Conservation (phyloP, 169 alveolate species). For the Plasmodium berghei region DNA sequence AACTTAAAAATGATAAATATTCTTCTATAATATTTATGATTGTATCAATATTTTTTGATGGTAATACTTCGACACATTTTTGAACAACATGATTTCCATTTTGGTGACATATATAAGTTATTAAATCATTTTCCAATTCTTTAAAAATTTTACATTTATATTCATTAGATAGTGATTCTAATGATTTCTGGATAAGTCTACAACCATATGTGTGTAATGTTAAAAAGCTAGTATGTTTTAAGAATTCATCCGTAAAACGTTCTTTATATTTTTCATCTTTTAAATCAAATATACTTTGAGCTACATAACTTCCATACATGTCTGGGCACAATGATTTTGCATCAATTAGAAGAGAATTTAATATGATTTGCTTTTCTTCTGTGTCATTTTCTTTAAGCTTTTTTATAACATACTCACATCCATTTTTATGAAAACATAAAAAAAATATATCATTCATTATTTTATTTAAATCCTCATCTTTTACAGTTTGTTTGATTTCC, state of each 20-base stretch:
- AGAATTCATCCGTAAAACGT: slow-evolving; percentile 47
- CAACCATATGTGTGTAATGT: slow-evolving; percentile 75
- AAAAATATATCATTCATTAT: slow-evolving; percentile 56
- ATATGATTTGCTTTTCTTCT: slow-evolving; percentile 46
- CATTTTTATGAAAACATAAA: slow-evolving; percentile 69
- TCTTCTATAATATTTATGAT: slow-evolving; percentile 58
- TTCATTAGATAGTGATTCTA: slow-evolving; percentile 55
- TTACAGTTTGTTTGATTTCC: not conserved
- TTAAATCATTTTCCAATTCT: slow-evolving; percentile 45
- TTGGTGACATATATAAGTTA: slow-evolving; percentile 64
- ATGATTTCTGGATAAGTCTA: slow-evolving; percentile 72
- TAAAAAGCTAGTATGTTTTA: slow-evolving; percentile 34
- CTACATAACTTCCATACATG: slow-evolving; percentile 73
- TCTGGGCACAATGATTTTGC: slow-evolving; percentile 64
- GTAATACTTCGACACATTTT: slow-evolving; percentile 70
- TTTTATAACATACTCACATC: slow-evolving; percentile 63
- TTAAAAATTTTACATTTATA: slow-evolving; percentile 65
- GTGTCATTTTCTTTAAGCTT: slow-evolving; percentile 52
- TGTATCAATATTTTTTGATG: slow-evolving; percentile 41
- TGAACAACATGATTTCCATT: slow-evolving; percentile 78
- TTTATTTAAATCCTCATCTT: slow-evolving; percentile 5
- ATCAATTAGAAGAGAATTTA: slow-evolving; percentile 59
- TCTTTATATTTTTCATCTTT: slow-evolving; percentile 59
- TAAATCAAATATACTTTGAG: slow-evolving; percentile 70
- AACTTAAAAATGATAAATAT: slow-evolving; percentile 65